These are phyloP conservation scores for Dunaliella salina DNA, from an alignment of 163 green algal species.

Conservation along the genomic window DNA sequence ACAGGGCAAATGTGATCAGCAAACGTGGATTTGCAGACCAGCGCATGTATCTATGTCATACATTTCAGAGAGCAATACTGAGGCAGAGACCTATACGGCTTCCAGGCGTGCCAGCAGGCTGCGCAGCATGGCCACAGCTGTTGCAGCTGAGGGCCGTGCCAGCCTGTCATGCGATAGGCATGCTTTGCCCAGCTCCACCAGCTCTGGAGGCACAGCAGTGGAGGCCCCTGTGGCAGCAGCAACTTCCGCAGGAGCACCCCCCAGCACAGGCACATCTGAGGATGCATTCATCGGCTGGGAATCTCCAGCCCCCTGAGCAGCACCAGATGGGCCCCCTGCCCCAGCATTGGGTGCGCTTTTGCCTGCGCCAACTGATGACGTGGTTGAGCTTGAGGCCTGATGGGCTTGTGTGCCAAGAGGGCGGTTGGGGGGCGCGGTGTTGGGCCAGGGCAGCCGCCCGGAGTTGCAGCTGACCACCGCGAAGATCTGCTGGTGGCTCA, in stretches of 20 bases:
- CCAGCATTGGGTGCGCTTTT: not conserved
- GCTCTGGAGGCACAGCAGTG: not conserved
- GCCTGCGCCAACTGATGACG: not conserved
- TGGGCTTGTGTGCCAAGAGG: no score
- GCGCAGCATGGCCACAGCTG: not conserved
- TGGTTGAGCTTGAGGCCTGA: not conserved
- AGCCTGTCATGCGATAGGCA: not conserved
- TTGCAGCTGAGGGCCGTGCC: not conserved
- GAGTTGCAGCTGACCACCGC: not conserved
- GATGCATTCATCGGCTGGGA: not conserved
- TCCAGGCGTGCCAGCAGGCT: not conserved
- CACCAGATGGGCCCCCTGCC: not conserved
- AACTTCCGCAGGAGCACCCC: not conserved
- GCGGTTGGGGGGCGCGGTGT: not conserved
- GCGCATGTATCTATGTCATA: no score
- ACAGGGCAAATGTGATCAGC: no score
- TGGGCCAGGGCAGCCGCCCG: not conserved
- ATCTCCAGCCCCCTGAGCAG: not conserved
- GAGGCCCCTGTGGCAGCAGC: no score
- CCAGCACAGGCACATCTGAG: not conserved
- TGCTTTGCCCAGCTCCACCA: not conserved
- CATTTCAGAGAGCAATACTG: no score
- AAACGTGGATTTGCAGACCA: no score
- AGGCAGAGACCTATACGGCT: no score
- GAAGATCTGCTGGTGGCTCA: conserved; percentile 29